phyloP scores from a whole-genome alignment of 129 eudicot species.

The Cynara cardunculus region DNA sequence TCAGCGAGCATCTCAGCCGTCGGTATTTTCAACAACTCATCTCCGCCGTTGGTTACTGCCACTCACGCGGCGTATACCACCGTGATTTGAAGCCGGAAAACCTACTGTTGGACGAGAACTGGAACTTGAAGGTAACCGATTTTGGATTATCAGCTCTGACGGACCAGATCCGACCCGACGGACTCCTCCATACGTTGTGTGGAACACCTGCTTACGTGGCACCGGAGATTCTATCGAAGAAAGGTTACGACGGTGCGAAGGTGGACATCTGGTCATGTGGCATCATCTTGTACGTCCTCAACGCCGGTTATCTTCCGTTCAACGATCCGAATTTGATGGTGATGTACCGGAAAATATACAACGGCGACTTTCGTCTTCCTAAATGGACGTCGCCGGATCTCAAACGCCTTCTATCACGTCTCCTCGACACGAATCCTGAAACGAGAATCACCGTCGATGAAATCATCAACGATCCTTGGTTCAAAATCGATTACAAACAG shows the following conservation, averaged over 20 bases:
- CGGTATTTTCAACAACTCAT: conserved; percentile 39
- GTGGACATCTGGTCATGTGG: conserved; percentile 67
- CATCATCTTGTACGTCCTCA: conserved; percentile 41
- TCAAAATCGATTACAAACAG: conserved; percentile 27
- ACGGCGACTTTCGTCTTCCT: conserved; percentile 32
- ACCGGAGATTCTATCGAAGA: conserved; percentile 35
- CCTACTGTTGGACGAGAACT: conserved; percentile 39
- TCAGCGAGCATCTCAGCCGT: conserved; percentile 38
- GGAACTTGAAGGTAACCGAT: conserved; percentile 43
- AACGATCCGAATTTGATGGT: conserved; percentile 44
- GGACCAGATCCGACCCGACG: conserved; percentile 40
- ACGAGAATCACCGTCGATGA: conserved; percentile 34
- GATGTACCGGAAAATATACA: conserved; percentile 40
- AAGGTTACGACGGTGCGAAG: conserved; percentile 51
- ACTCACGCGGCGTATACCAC: conserved; percentile 48
- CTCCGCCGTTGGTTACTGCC: conserved; percentile 42
- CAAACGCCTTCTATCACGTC: conserved; percentile 15
- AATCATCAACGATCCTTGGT: conserved; percentile 37
- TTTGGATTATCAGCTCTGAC: conserved; percentile 43
- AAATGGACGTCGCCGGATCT: conserved; percentile 35
- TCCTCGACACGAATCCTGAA: conserved; percentile 27
- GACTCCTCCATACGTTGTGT: conserved; percentile 38
- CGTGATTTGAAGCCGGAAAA: conserved; percentile 54
- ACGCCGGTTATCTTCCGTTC: conserved; percentile 52
- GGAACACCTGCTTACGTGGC: conserved; percentile 54